A percentile compares a stretch with the other conserved stretches of the same genome.
These are phyloP conservation scores for Capillidium heterosporum DNA, from an alignment of 371 early-diverging fungal genomes.

Conservation along the genomic window DNA sequence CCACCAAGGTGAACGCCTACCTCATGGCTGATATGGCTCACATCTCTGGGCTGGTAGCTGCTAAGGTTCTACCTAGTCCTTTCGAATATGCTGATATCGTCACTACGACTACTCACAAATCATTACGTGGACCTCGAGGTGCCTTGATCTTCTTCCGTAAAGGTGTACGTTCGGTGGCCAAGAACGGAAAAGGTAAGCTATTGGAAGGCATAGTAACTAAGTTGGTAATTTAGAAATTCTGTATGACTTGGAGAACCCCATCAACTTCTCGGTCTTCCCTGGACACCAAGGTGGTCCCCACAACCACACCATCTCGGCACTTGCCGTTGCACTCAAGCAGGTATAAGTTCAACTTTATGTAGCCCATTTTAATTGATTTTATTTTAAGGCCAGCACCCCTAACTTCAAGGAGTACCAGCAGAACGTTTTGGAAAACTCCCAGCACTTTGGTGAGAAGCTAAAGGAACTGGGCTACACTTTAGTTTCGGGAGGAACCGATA, in stretches of 20 bases:
- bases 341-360: conserved; percentile 11
- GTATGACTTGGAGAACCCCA: conserved; percentile 81
- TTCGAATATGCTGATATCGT: conserved; percentile 96
- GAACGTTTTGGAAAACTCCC: conserved; percentile 78
- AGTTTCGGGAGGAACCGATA: conserved; percentile 90
- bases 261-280: conserved; percentile 97
- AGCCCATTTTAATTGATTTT: background rate
- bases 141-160: conserved; percentile 97
- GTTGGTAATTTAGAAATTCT: conserved; percentile 21
- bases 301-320: conserved; percentile 97
- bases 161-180: conserved; percentile 59
- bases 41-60: conserved; percentile 82
- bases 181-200: conserved; percentile 53
- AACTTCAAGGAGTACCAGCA: conserved; percentile 82
- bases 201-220: background rate
- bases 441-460: conserved; percentile 70
- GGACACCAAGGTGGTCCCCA: conserved; percentile 99
- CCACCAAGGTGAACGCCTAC: conserved; percentile 70
- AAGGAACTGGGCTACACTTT: conserved; percentile 54
- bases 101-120: conserved; percentile 98
- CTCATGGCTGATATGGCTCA: conserved; percentile 98
- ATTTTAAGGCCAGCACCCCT: conserved; percentile 33
- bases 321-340: conserved; percentile 94
- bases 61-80: conserved; percentile 71
- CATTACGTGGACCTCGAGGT: conserved; percentile 96